Percentiles rank a stretch among this genome's conserved stretches.
phyloP scores from a whole-genome alignment of 2,329 filamentous ascomycete genomes.

The Pseudogymnoascus sp. region DNA sequence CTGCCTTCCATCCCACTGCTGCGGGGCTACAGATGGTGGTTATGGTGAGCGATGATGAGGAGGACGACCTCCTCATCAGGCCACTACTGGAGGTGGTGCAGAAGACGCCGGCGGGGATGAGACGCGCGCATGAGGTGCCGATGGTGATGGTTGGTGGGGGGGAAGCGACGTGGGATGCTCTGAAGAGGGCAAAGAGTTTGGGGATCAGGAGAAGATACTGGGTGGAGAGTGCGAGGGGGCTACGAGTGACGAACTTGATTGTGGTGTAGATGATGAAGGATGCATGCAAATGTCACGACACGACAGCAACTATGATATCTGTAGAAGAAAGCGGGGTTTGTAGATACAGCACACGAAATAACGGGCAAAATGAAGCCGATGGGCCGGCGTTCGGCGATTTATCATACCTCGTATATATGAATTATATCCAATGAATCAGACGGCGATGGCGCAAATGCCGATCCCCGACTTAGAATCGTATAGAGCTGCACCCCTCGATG shows the following conservation, averaged over 20 bases:
- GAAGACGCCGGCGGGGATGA: conserved; percentile 30
- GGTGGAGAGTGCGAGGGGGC: conserved; percentile 66
- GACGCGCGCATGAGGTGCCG: conserved; percentile 55
- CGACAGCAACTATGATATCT: neutral
- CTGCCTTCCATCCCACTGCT: conserved; percentile 57
- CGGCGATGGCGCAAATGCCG: neutral
- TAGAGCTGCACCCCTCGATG: neutral
- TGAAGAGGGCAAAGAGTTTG: conserved; percentile 57
- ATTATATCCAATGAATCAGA: neutral
- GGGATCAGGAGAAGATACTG: conserved; percentile 72
- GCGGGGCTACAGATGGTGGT: conserved; percentile 71
- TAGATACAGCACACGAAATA: neutral
- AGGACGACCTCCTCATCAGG: conserved; percentile 32
- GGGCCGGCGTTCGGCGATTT: neutral
- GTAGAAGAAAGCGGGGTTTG: neutral
- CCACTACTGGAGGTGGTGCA: conserved; percentile 74
- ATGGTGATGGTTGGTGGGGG: conserved; percentile 78
- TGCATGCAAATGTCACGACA: neutral
- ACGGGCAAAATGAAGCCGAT: neutral
- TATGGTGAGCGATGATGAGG: conserved; percentile 53
- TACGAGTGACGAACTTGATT: conserved; percentile 70
- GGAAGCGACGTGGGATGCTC: conserved; percentile 53
- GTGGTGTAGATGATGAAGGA: conserved; percentile 37
- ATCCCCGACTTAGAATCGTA: neutral
- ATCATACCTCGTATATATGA: neutral